Evolutionary conservation across 2,329 filamentous ascomycete genomes (phyloP).

Genomic region (Sporothrix pseudoabietina): DNA sequence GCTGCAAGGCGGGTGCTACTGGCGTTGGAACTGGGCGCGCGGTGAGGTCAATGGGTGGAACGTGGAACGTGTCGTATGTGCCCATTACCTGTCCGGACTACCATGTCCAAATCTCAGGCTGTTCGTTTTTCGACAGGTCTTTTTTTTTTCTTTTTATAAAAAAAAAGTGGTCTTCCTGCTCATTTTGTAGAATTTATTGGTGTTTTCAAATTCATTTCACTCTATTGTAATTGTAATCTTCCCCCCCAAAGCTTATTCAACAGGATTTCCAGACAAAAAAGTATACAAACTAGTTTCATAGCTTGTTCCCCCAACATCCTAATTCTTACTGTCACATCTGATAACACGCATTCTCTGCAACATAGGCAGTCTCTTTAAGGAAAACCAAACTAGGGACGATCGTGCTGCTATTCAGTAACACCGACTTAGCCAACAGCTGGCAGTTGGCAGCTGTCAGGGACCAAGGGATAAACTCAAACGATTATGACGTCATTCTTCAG

Average conservation of each 20-base stretch:
- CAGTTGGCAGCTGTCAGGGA: neutral
- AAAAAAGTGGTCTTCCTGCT: too few relatives aligned
- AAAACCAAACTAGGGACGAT: too few relatives aligned
- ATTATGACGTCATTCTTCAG: neutral
- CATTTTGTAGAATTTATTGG: too few relatives aligned
- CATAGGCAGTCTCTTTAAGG: too few relatives aligned
- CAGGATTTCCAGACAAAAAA: too few relatives aligned
- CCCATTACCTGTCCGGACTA: constrained; percentile 31
- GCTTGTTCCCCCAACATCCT: too few relatives aligned
- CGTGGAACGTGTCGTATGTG: constrained; percentile 26
- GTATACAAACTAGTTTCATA: too few relatives aligned
- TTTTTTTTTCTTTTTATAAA: neutral
- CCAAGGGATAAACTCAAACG: neutral
- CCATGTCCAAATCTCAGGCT: constrained; percentile 27
- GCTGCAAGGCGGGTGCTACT: constrained; percentile 31
- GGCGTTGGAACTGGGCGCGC: constrained; percentile 29
- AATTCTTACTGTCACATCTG: too few relatives aligned
- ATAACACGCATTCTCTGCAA: too few relatives aligned
- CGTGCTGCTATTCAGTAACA: neutral
- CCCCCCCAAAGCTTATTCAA: neutral
- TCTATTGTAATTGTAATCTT: neutral
- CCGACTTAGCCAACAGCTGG: neutral
- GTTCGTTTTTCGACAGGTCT: neutral
- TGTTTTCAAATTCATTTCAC: neutral
- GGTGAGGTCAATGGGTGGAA: constrained; percentile 26